Base-by-base conservation (phyloP, 1,139 yeast species). In the Wickerhamomyces sp. region DNA sequence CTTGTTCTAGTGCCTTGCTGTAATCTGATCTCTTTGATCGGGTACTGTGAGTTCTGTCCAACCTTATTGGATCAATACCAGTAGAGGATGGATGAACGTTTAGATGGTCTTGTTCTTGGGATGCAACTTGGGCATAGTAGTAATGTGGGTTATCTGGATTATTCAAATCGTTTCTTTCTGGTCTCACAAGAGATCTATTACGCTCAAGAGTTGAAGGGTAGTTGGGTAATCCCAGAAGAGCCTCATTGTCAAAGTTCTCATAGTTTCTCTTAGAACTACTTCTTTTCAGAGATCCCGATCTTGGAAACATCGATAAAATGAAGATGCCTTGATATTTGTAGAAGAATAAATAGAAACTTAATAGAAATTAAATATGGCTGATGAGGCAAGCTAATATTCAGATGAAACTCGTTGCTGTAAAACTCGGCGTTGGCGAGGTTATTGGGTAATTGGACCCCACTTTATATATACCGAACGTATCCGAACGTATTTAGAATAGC, bases 91-190 rank as follows among this genome's bases (percentile, higher is more conserved):
- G 90, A 51, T 74, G 79, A 33, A 87, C 76, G 43, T 65, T 67
- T 45, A 86, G 65, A 52, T 81, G 81, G 44, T 69, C 72, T 5
- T 81, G 68, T 48, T 81, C 79, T 52, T 83, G 86, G 42, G 81
- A 77, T 9, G 92, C 83, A 20, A 83, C 82, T 52, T 84, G 90
- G n/a, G 88, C 75, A 60, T 87, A 87, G 59, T 85, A 90, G 60
- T 72, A 84, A 42, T 82, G 78, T 2, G 92, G 94, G 56, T 85
- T 86, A 44, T 72, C 74, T 13, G 76, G 79, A 48, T 76, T 73
- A 48, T 73, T 69, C 47, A 84, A 66, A 41, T 89, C 68, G 36
- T 82, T 78, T 48, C 96, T 71, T 59, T 88, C 96, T 2, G 94
- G 95, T 47, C 86, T 72, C 31, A 87, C 84, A 47, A 88, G 68